These are phyloP conservation scores for Globisporangium nunn DNA, from an alignment of 352 stramenopile genomes.

Conservation along the genomic window DNA sequence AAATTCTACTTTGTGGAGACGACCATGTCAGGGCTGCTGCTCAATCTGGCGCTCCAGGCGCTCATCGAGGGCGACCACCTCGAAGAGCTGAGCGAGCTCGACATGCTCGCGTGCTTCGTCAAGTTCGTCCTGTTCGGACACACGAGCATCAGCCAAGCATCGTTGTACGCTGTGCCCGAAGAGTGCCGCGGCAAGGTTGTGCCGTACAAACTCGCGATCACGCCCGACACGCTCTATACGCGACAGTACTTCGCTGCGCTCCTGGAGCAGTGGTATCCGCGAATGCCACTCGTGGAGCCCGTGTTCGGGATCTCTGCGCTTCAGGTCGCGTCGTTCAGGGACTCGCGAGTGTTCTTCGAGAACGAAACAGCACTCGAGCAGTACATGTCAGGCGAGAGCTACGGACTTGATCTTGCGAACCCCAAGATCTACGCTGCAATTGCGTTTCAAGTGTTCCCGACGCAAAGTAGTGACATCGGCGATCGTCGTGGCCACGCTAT, in stretches of 20 bases:
- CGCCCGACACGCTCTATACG: constrained; percentile 61
- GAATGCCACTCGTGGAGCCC: constrained; percentile 32
- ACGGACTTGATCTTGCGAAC: constrained; percentile 32
- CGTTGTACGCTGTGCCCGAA: constrained; percentile 32
- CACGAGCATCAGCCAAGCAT: constrained; percentile 28
- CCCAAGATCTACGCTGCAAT: constrained; percentile 70
- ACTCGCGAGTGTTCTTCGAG: constrained; percentile 55
- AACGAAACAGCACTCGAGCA: constrained; percentile 41
- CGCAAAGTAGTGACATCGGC: constrained; percentile 23
- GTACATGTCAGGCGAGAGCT: constrained; percentile 44
- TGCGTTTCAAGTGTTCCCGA: constrained; percentile 46
- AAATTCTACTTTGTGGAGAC: constrained; percentile 64
- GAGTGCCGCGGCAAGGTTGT: constrained; percentile 47
- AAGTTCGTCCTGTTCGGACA: constrained; percentile 47
- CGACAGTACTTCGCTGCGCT: constrained; percentile 43
- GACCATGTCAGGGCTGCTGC: constrained; percentile 50
- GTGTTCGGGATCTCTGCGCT: constrained; percentile 35
- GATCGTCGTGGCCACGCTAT: constrained; percentile 28
- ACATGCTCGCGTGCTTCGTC: constrained; percentile 32
- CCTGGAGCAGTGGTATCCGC: constrained; percentile 54
- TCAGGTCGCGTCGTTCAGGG: constrained; percentile 40
- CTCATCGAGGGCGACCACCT: constrained; percentile 38
- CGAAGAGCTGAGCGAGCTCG: constrained; percentile 27
- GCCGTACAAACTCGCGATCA: constrained; percentile 69
- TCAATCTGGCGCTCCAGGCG: constrained; percentile 41